Percentiles rank a stretch among this genome's conserved stretches.
Conservation (phyloP, 2,329 filamentous ascomycete genomes). For the Escovopsis sp. region DNA sequence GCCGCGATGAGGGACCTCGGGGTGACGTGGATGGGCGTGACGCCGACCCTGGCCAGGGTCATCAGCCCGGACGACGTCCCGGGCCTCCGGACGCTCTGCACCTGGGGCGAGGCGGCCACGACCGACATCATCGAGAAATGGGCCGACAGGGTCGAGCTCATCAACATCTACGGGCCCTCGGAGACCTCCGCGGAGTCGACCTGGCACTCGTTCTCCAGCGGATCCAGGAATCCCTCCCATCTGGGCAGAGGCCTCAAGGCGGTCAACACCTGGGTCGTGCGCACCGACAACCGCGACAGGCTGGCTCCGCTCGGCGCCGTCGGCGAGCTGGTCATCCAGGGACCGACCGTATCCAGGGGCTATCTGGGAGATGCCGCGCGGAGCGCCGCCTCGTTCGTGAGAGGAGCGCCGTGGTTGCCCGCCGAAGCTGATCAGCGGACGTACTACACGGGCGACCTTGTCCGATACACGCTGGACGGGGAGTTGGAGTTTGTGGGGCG, state of each 20-base stretch:
- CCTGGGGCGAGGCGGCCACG: constrained; percentile 1
- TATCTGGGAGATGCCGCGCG: constrained; percentile 12
- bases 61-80: constrained; percentile 1
- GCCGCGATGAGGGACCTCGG: background rate
- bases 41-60: background rate
- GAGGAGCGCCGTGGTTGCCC: background rate
- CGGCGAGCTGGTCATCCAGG: constrained; percentile 3
- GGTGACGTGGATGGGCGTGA: background rate
- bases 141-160: constrained; percentile 1
- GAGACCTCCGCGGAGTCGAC: background rate
- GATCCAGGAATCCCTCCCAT: background rate
- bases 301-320: constrained; percentile 1
- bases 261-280: background rate
- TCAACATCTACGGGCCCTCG: constrained; percentile 3
- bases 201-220: background rate
- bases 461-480: constrained; percentile 22
- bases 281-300: no score
- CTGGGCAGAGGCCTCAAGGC: background rate
- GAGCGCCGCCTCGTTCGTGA: constrained; percentile 7
- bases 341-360: constrained; percentile 1
- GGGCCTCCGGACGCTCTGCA: background rate
- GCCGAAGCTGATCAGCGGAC: constrained; percentile 5
- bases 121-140: constrained; percentile 3
- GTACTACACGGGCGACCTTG: constrained; percentile 33
- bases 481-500: constrained; percentile 29